Evolutionary conservation across 2,329 filamentous ascomycete genomes (phyloP).

Genomic region (Madurella fahalii): DNA sequence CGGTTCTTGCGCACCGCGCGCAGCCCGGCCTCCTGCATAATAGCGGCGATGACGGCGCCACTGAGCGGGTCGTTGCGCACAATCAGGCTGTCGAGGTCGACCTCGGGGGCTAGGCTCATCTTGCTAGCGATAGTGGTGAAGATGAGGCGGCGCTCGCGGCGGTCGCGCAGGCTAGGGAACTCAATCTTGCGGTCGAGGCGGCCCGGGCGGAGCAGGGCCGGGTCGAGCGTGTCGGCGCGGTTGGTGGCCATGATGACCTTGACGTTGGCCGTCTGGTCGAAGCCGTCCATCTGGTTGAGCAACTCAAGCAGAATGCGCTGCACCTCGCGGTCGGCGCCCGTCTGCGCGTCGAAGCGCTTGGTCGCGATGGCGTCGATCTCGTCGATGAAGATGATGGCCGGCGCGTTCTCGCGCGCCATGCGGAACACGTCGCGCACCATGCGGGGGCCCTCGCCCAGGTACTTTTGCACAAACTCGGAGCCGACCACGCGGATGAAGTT

Average conservation of each 20-base stretch:
- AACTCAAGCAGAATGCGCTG: slow-evolving; percentile 97
- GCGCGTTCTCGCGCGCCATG: slow-evolving; percentile 97
- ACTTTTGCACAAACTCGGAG: slow-evolving; percentile 98
- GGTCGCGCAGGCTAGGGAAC: slow-evolving; percentile 91
- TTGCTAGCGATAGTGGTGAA: slow-evolving; percentile 95
- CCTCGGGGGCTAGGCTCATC: slow-evolving; percentile 96
- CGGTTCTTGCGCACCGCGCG: slow-evolving; percentile 94
- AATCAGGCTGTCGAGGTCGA: slow-evolving; percentile 93
- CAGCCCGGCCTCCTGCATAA: slow-evolving; percentile 98
- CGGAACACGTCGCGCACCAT: slow-evolving; percentile 99
- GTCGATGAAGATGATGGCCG: slow-evolving; percentile 98
- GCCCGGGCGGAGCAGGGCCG: slow-evolving; percentile 87
- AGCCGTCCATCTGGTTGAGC: slow-evolving; percentile 99
- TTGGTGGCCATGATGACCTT: slow-evolving; percentile 99
- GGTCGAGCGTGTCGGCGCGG: slow-evolving; percentile 93
- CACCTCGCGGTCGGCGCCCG: slow-evolving; percentile 94
- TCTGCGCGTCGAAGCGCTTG: slow-evolving; percentile 98
- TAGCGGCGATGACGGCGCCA: slow-evolving; percentile 93
- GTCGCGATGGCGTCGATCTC: slow-evolving; percentile 99
- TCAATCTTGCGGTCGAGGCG: slow-evolving; percentile 98
- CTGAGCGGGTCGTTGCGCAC: slow-evolving; percentile 94
- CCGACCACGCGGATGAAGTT: slow-evolving; percentile 98
- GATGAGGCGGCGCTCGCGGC: slow-evolving; percentile 91
- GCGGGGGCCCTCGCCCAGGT: slow-evolving; percentile 91
- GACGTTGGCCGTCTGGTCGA: slow-evolving; percentile 97